phyloP scores from a whole-genome alignment of 2,329 filamentous ascomycete species.

The Ceratocystis albifundus region DNA sequence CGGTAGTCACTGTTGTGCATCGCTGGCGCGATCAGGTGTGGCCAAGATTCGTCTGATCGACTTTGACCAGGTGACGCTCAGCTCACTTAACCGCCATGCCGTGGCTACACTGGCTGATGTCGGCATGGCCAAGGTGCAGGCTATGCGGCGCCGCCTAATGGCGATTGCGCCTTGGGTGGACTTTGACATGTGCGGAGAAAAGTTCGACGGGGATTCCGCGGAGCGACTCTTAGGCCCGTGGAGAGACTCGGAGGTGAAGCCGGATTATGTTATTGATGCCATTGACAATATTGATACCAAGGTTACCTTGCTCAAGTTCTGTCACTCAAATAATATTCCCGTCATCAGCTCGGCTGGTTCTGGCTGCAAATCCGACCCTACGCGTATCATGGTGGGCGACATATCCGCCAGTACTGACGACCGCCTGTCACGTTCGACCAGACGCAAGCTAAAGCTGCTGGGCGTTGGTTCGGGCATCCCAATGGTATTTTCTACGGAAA shows the following conservation, averaged over 20 bases:
- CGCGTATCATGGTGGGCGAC: conserved; percentile 78
- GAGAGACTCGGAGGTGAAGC: conserved; percentile 43
- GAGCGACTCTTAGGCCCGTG: conserved; percentile 56
- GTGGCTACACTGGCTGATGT: conserved; percentile 91
- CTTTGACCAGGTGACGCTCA: conserved; percentile 94
- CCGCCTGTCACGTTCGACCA: conserved; percentile 71
- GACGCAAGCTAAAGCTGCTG: conserved; percentile 62
- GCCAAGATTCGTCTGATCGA: conserved; percentile 81
- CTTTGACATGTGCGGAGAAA: conserved; percentile 75
- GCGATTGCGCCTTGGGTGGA: conserved; percentile 85
- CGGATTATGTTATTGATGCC: conserved; percentile 87
- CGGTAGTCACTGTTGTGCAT: conserved; percentile 78
- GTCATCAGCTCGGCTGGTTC: conserved; percentile 96
- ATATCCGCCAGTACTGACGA: conserved; percentile 84
- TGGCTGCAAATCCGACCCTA: conserved; percentile 80
- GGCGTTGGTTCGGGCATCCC: conserved; percentile 80
- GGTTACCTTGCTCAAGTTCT: conserved; percentile 80
- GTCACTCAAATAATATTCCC: conserved; percentile 60
- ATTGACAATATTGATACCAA: conserved; percentile 99
- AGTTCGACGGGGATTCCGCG: conserved; percentile 62
- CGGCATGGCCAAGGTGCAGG: conserved; percentile 81
- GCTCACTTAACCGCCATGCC: conserved; percentile 88
- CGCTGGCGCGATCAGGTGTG: conserved; percentile 79
- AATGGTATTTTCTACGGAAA: conserved; percentile 85
- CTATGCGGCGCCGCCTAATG: conserved; percentile 65